phyloP scores from a whole-genome alignment of 164 flowering plant species.

The Platanus orientalis region DNA sequence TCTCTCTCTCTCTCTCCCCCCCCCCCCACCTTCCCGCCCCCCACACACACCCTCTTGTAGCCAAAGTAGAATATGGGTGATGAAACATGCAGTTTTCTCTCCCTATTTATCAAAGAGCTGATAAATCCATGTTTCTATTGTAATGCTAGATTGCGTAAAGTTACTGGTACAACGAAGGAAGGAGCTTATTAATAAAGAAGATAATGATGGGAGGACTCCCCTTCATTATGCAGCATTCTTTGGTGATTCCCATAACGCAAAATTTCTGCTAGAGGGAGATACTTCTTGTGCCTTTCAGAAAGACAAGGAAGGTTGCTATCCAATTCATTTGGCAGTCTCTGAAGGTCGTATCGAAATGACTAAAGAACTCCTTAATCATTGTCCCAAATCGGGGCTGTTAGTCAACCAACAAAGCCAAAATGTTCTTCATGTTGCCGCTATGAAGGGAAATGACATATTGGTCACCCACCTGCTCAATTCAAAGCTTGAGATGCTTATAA shows the following conservation, averaged over 20 bases:
- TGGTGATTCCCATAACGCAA: not conserved
- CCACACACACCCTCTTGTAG: too few species aligned
- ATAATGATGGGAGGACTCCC: conserved; percentile 10
- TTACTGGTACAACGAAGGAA: not conserved
- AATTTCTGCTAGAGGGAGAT: not conserved
- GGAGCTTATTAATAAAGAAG: not conserved
- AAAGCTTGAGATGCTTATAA: conserved; percentile 7
- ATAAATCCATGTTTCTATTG: too few species aligned
- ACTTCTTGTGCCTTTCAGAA: not conserved
- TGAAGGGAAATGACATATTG: conserved; percentile 3
- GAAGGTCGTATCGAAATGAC: conserved; percentile 3
- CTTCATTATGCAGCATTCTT: conserved; percentile 7
- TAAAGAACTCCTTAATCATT: conserved; percentile 1
- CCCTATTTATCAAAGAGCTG: too few species aligned
- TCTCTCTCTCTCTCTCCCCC: too few species aligned
- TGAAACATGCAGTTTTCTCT: too few species aligned
- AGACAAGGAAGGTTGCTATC: not conserved
- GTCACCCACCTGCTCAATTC: conserved; percentile 3
- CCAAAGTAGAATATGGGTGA: too few species aligned
- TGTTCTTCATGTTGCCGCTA: conserved; percentile 17
- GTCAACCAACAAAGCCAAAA: conserved; percentile 7
- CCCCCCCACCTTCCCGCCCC: too few species aligned
- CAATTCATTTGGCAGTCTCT: conserved; percentile 11
- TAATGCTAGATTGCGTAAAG: too few species aligned
- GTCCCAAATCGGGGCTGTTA: conserved; percentile 6